Base-by-base conservation (phyloP, 148 eudicot genomes). In the Suaeda aralocaspica region DNA sequence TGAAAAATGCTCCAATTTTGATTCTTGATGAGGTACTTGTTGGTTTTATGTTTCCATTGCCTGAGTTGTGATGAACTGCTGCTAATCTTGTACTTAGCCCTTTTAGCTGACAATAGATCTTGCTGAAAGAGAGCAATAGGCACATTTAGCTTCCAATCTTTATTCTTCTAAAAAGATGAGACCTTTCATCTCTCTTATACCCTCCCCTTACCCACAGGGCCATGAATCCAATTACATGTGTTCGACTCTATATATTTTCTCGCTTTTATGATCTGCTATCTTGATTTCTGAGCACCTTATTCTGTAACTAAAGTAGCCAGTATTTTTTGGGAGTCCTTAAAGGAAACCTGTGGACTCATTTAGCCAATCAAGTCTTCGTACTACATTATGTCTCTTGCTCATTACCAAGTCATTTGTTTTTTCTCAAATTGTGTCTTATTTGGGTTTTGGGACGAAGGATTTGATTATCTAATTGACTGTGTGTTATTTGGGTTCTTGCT, bases 21-120 rank as follows among this genome's bases (percentile, higher is more conserved):
- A 84, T 94, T 73, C 97, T 94, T 57, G 98, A 94, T 74, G 98
- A 94, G 98, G 96, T 93, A 90, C 57, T 71, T 21, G 46, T 64
- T 50, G 24, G 50, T 52, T 44, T 34, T 31, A 31, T 16, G n/a
- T 15, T 29, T 31, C 33, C 52, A 24, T 76, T 22, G 30, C 51
- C 44, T 44, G 30, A 59, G 51, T 21, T 49, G 52, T 45, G 55
- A 21, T 49, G 52, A 57, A 58, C 22, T 62, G 46, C 22, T 64
- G 8, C 19, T 39, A 25, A 15, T 60, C 21, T 31, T 21, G 34
- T n/a, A 59, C 26, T 57, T 41, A n/a, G 31, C 12, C 22, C 14
- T n/a, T 36, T 56, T 55, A 56, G 22, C 39, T 56, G 61, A 53
- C 61, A n/a, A 12, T 57, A 0, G 16, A 21, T 36, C 26, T 36